phyloP scores from a whole-genome alignment of 371 early-diverging fungal species.

The Rhizomucor pusillus region DNA sequence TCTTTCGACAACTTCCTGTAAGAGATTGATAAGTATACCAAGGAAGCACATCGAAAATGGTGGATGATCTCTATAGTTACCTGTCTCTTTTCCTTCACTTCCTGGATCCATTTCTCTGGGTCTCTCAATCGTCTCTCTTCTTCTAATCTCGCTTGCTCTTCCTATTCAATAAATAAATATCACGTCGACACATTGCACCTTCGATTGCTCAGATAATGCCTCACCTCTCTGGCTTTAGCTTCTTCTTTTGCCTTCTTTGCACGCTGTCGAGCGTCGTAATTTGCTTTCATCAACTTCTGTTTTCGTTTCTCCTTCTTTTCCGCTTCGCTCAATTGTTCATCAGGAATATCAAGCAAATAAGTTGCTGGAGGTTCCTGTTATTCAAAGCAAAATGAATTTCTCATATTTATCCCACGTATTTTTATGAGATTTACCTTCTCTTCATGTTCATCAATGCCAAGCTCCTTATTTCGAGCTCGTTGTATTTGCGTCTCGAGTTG shows the following conservation, averaged over 20 bases:
- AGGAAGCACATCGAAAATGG: not conserved
- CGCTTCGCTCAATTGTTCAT: constrained; percentile 73
- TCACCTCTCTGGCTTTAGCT: constrained; percentile 57
- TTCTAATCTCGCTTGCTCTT: constrained; percentile 65
- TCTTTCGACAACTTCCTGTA: constrained; percentile 53
- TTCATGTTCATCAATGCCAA: constrained; percentile 79
- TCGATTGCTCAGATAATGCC: not conserved
- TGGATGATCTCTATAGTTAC: constrained; percentile 8
- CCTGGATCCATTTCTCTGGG: constrained; percentile 73
- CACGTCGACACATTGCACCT: too few species aligned
- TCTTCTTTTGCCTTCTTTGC: constrained; percentile 79
- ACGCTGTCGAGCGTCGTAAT: constrained; percentile 78
- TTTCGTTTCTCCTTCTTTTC: constrained; percentile 84
- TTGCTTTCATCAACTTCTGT: constrained; percentile 79
- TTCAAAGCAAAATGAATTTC: not conserved
- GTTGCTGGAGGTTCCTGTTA: constrained; percentile 68
- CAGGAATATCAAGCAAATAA: constrained; percentile 76
- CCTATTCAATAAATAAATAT: too few species aligned
- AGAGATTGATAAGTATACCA: not conserved
- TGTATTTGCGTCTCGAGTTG: constrained; percentile 64
- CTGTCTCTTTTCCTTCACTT: constrained; percentile 62
- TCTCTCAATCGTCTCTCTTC: constrained; percentile 68
- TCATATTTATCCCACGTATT: not conserved
- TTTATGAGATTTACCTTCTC: constrained; percentile 46
- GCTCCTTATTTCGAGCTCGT: constrained; percentile 74